Percentiles rank a stretch among this genome's conserved stretches.
Evolutionary conservation across 768 basidiomycete species (phyloP).

Genomic region (Kwoniella bestiolae): DNA sequence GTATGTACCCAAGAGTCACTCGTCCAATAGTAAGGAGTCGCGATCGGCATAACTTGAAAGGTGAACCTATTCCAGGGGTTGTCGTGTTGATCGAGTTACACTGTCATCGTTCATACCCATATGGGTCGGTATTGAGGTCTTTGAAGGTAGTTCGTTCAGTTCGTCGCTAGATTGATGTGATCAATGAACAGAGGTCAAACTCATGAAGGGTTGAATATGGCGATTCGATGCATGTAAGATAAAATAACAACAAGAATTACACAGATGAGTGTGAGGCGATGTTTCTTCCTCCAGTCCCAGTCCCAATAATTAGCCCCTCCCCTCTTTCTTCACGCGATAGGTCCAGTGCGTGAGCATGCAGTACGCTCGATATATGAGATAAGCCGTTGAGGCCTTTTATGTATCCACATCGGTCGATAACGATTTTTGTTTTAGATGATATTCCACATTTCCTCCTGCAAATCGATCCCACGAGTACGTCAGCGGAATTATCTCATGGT

Average conservation of each 20-base stretch:
- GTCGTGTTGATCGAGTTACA: no score
- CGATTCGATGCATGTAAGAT: background rate
- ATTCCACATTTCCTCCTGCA: slow-evolving; percentile 93
- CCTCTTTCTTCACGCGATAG: background rate
- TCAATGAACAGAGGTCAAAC: background rate
- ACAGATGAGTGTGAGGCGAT: slow-evolving; percentile 30
- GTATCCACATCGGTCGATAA: background rate
- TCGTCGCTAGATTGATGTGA: no score
- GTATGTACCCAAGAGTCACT: background rate
- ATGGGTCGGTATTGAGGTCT: background rate
- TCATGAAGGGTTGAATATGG: background rate
- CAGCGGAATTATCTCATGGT: no score
- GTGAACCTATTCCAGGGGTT: no score
- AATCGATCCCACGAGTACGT: slow-evolving; percentile 63
- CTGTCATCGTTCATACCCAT: no score
- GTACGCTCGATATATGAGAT: background rate
- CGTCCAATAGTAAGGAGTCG: background rate
- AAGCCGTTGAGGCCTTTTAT: slow-evolving; percentile 21
- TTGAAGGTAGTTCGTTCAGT: no score
- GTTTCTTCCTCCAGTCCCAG: background rate
- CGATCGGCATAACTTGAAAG: background rate
- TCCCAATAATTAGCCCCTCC: background rate
- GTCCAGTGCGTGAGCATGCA: background rate
- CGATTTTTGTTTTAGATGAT: slow-evolving; percentile 65
- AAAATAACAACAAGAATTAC: slow-evolving; percentile 16